A percentile compares a stretch with the other conserved stretches of the same genome.
Evolutionary conservation across 2,329 filamentous ascomycete species (phyloP).

Genomic region (Beauveria asiatica): DNA sequence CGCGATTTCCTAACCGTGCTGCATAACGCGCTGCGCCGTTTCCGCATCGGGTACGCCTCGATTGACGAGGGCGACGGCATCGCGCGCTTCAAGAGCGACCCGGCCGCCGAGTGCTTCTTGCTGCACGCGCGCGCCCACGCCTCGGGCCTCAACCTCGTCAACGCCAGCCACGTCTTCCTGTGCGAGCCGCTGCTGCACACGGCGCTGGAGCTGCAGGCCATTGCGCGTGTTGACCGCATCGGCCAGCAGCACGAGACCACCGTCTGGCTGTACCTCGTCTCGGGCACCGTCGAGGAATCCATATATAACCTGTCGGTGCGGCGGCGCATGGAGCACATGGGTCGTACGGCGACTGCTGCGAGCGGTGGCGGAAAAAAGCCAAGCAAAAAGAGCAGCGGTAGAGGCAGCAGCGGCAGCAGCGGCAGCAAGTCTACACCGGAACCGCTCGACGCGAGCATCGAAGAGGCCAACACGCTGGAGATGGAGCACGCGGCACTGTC

Average conservation of each 20-base stretch:
- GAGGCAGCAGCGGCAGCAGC: background rate
- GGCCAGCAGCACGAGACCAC: conserved; percentile 82
- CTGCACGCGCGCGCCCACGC: conserved; percentile 84
- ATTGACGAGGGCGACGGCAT: conserved; percentile 65
- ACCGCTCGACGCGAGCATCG: conserved; percentile 55
- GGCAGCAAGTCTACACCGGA: conserved; percentile 31
- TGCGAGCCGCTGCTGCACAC: conserved; percentile 93
- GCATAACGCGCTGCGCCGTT: conserved; percentile 57
- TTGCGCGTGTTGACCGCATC: conserved; percentile 90
- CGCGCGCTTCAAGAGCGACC: conserved; percentile 66
- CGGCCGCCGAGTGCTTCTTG: conserved; percentile 70
- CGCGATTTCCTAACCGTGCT: conserved; percentile 72
- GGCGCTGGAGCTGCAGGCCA: conserved; percentile 87
- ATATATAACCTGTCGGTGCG: conserved; percentile 82
- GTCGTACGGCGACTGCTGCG: conserved; percentile 24
- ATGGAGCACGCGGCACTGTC: conserved; percentile 64
- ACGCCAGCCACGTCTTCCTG: conserved; percentile 88
- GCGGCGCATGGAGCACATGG: conserved; percentile 71
- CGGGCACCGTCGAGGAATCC: conserved; percentile 82
- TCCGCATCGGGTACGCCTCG: conserved; percentile 64
- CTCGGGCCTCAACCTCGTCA: conserved; percentile 82
- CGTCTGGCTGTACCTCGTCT: conserved; percentile 92
- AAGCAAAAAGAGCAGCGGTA: conserved; percentile 18
- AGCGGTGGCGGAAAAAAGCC: conserved; percentile 5
- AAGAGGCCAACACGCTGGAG: conserved; percentile 78